These are phyloP conservation scores for Aspergillus amoenus DNA, from an alignment of 2,329 filamentous ascomycete genomes.

Conservation along the genomic window DNA sequence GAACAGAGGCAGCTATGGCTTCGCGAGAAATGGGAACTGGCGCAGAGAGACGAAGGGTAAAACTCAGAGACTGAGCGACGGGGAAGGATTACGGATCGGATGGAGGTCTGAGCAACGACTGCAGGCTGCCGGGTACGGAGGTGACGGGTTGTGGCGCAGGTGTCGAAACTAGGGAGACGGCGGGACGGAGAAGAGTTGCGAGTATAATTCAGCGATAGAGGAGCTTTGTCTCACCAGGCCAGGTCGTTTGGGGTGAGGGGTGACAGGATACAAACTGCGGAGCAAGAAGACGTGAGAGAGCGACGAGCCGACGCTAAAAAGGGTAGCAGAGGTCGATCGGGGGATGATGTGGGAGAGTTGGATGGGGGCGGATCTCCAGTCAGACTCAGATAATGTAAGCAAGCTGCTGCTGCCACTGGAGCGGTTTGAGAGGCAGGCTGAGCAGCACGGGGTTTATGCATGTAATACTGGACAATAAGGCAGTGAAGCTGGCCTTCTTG, in stretches of 20 bases:
- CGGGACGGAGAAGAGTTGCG: constrained; percentile 8
- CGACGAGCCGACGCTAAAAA: constrained; percentile 27
- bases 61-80: constrained; percentile 12
- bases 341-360: constrained; percentile 25
- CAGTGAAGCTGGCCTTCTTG: constrained; percentile 6
- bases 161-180: constrained; percentile 18
- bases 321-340: constrained; percentile 25
- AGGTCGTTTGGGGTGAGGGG: constrained; percentile 21
- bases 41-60: constrained; percentile 18
- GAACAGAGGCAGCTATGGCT: constrained; percentile 11
- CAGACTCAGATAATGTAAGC: constrained; percentile 24
- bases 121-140: constrained; percentile 22
- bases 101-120: constrained; percentile 20
- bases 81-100: constrained; percentile 16
- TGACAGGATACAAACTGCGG: constrained; percentile 24
- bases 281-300: constrained; percentile 24
- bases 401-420: constrained; percentile 11
- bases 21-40: constrained; percentile 14
- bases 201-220: constrained; percentile 11
- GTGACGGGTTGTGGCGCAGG: constrained; percentile 21
- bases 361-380: constrained; percentile 22
- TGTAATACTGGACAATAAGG: constrained; percentile 12
- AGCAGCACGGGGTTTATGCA: constrained; percentile 11
- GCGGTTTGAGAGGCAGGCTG: constrained; percentile 6
- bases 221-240: constrained; percentile 7